phyloP scores from a whole-genome alignment of 345 rosid genomes.

The Pistacia atlantica region DNA sequence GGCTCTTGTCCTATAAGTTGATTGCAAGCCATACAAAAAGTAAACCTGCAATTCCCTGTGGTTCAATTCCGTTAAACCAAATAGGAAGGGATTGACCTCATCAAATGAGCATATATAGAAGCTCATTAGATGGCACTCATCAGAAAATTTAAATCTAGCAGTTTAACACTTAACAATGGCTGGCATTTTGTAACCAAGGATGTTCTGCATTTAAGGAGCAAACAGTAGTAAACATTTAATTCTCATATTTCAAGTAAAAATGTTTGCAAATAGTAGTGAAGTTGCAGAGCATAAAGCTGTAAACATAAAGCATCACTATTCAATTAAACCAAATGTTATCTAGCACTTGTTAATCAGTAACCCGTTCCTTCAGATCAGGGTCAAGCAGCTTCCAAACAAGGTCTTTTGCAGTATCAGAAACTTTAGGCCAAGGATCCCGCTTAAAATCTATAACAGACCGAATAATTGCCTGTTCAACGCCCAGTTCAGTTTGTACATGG shows the following conservation, averaged over 20 bases:
- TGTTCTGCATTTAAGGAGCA: slow-evolving; percentile 59
- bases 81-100: too few relatives aligned
- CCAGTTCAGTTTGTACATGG: slow-evolving; percentile 91
- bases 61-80: too few relatives aligned
- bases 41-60: too few relatives aligned
- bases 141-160: too few relatives aligned
- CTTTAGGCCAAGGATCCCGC: slow-evolving; percentile 99
- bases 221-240: slow-evolving; percentile 3
- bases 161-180: too few relatives aligned
- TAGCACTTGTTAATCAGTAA: slow-evolving; percentile 92
- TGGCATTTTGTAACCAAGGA: slow-evolving; percentile 89
- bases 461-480: slow-evolving; percentile 93
- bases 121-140: too few relatives aligned
- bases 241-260: neutral
- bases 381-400: slow-evolving; percentile 91
- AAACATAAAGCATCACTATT: neutral
- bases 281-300: neutral
- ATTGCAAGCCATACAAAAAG: too few relatives aligned
- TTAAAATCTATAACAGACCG: slow-evolving; percentile 76
- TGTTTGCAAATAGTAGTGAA: neutral
- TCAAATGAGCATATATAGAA: too few relatives aligned
- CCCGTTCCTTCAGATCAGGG: slow-evolving; percentile 83
- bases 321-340: slow-evolving; percentile 43
- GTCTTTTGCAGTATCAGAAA: slow-evolving; percentile 86
- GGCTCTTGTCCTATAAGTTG: too few relatives aligned